Base-by-base conservation (phyloP, 2,329 filamentous ascomycete genomes). In the Purpureocillium takamizusanense region DNA sequence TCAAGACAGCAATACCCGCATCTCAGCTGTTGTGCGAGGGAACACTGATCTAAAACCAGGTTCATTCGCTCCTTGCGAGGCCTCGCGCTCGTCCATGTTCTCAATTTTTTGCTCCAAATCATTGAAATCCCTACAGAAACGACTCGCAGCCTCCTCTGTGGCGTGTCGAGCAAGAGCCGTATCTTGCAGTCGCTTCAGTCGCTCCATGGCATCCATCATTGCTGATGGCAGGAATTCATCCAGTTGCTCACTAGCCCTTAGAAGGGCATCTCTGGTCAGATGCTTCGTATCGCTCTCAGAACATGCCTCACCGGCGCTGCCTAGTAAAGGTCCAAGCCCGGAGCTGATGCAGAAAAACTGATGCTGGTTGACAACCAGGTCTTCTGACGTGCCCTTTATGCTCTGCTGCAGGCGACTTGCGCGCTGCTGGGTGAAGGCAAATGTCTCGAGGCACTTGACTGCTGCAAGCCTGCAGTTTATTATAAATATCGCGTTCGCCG, bases 151-250 rank as follows among this genome's bases (percentile, higher is more conserved):
- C 46, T 84, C 77, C 50, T 94, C 86, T 0, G 86, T 92, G 35
- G 95, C 76, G 34, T 80, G 70, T 35, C 86, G 76, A 12, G 83
- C 82, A 41, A 94, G 64, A 10, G 70, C 71, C 1, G 83, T 76
- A 51, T 86, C 84, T 44, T 83, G 79, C 2, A 98, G 63, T 31
- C 76, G 69, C 46, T 81, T 82, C 18, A 97, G 61, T 43, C 87
- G 86, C 36, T 92, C 84, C 50, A 86, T 79, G 3, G 89, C 89
- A 56, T 98, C 92, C 70, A 95, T 90, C 23, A 95, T 71, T 3
- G 90, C 92, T 1, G 87, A 94, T 0, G 92, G 89, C 17, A 98
- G 67, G 62, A 97, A 98, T 43, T 87, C 81, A 53, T 98, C 92
- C 7, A 98, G 69, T 31, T 72, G 74, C 51, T 89, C 85, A 50